Evolutionary conservation across 331 rosid genomes (phyloP), one percentile per base, ranked within the genome.

Genomic region (Erythrophleum ivorense): DNA sequence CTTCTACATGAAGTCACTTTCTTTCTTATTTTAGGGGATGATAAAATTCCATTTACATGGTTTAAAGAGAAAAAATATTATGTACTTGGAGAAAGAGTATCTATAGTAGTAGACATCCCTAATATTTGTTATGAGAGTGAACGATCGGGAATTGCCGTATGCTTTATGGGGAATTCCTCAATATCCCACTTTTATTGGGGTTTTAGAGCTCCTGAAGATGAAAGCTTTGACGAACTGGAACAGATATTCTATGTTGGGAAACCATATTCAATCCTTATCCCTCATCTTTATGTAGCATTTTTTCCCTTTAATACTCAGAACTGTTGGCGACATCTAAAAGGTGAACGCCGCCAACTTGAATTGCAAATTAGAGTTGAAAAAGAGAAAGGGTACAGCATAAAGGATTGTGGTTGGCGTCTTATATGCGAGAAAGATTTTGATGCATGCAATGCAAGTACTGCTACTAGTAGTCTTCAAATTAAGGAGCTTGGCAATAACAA

Each of bases 101-200:
- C 54, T 55, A 38, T 75, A 21, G 21, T 2, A 13, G 3, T 19
- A 9, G 38, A 12, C 54, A 19, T 55, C 8, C 68, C 78, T 7
- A 24, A 15, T 52, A 0, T 70, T 75, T 1, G 1, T 2, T 0
- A 18, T 57, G 14, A 4, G 18, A 57, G 41, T 40, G 40, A 38
- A 19, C 12, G 50, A 40, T 55, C n/a, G 36, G 68, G 68, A 19
- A 75, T 75, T 19, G 53, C 78, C 19, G 78, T 75, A 3, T 75
- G 78, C 68, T 11, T 75, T 15, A 13, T 6, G 54, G n/a, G 57
- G 8, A 1, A 1, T 24, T 24, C 29, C 5, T 29, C 58, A 15
- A 63, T 24, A 24, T 18, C 2, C 36, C 69, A 10, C 0, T 43
- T 69, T 69, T 19, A 0, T 19, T 45, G 78, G 78, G 0, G 2